phyloP scores from a whole-genome alignment of 768 basidiomycete species.

The Crepidotus variabilis region DNA sequence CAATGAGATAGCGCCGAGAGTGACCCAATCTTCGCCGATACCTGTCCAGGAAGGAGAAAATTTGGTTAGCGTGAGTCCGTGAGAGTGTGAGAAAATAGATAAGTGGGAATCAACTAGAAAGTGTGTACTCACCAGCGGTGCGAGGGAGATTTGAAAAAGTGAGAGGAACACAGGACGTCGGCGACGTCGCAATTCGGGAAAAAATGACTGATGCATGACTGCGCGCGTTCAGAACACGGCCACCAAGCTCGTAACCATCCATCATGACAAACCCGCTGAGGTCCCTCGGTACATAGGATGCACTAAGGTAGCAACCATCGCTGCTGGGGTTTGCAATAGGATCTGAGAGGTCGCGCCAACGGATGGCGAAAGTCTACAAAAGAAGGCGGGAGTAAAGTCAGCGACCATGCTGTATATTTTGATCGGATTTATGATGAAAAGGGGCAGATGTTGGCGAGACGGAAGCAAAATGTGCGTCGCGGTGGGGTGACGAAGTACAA shows the following conservation, averaged over 20 bases:
- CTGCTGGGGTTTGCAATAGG: constrained; percentile 12
- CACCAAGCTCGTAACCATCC: constrained; percentile 27
- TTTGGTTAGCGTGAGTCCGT: neutral
- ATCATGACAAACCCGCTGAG: constrained; percentile 27
- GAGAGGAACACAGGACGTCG: constrained; percentile 21
- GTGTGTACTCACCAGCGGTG: constrained; percentile 14
- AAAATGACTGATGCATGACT: constrained; percentile 24
- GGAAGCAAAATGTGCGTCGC: constrained; percentile 10
- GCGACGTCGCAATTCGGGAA: constrained; percentile 26
- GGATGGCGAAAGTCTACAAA: constrained; percentile 24
- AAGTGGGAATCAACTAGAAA: neutral
- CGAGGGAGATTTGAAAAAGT: constrained; percentile 17
- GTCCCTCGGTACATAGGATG: constrained; percentile 14
- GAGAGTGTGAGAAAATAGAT: neutral
- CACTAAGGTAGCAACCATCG: constrained; percentile 4
- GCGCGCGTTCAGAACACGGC: constrained; percentile 25
- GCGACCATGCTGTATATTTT: neutral
- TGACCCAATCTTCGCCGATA: constrained; percentile 22
- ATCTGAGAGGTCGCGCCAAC: constrained; percentile 24
- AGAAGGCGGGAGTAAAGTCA: constrained; percentile 6
- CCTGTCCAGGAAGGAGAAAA: constrained; percentile 12
- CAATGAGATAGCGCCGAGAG: constrained; percentile 24
- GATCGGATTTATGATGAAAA: constrained; percentile 7
- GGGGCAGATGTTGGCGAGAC: neutral
- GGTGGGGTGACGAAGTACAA: neutral